phyloP scores from a whole-genome alignment of 2,329 filamentous ascomycete species.

The Fusarium sp. region DNA sequence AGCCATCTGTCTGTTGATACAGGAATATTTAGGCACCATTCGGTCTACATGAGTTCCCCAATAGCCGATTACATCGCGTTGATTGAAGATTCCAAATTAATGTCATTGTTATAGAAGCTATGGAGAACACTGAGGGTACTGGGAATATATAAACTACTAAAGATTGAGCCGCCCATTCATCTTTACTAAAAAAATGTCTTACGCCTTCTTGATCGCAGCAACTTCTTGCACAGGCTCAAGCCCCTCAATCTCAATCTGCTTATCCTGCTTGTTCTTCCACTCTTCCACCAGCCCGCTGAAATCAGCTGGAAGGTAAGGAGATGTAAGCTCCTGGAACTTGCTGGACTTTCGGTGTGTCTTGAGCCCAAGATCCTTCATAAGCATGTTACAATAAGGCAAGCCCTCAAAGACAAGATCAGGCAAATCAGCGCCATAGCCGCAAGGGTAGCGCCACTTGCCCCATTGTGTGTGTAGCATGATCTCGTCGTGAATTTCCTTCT shows the following conservation, averaged over 20 bases:
- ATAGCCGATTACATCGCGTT: too few relatives aligned
- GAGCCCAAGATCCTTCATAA: slow-evolving; percentile 77
- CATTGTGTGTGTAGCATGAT: slow-evolving; percentile 77
- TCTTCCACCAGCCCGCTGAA: slow-evolving; percentile 50
- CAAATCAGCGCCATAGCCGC: slow-evolving; percentile 72
- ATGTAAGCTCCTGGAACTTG: slow-evolving; percentile 29
- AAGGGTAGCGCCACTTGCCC: slow-evolving; percentile 78
- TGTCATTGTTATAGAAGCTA: too few relatives aligned
- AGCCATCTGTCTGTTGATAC: background rate
- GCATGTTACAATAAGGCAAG: slow-evolving; percentile 67
- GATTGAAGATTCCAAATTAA: too few relatives aligned
- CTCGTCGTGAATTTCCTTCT: slow-evolving; percentile 64
- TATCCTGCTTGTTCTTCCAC: slow-evolving; percentile 37
- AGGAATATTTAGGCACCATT: background rate
- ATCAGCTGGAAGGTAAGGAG: slow-evolving; percentile 44
- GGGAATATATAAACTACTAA: too few relatives aligned
- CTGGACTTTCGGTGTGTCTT: slow-evolving; percentile 49
- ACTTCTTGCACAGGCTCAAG: slow-evolving; percentile 11
- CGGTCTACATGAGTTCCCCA: too few relatives aligned
- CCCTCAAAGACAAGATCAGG: slow-evolving; percentile 85
- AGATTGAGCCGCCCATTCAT: too few relatives aligned
- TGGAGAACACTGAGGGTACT: too few relatives aligned
- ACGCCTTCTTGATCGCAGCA: slow-evolving; percentile 10
- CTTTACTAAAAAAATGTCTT: background rate
- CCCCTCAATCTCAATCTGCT: background rate